Base-by-base conservation (phyloP, 2,329 filamentous ascomycete species). In the Aureobasidium vineae region DNA sequence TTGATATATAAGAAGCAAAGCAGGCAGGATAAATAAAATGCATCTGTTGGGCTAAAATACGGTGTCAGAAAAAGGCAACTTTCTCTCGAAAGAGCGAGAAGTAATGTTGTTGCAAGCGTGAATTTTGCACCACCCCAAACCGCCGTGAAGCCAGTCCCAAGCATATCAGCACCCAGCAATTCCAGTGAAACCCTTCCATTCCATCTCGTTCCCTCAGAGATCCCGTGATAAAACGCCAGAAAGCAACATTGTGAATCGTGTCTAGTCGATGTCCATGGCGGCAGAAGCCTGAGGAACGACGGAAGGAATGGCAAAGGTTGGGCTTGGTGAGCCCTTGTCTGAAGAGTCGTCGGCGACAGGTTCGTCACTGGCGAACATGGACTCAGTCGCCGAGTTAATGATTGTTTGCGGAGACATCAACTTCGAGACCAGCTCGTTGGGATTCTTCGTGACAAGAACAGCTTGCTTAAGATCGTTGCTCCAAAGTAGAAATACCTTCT, bases 391-490 rank as follows among this genome's bases (percentile, higher is more conserved):
- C 13, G 33, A 40, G 26, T 23, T 45, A 19, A 64, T 26, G 47
- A 64, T 54, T 11, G 33, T 54, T 45, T 64, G 61, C 5, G 61
- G 61, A 43, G 47, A 53, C 61, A 64, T 68, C 36, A 77, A 71
- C 49, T 75, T 72, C 31, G 74, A 70, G 41, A 76, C 69, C 36
- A 77, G 70, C 54, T 76, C 71, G 21, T 67, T 67, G 23, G 73
- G 67, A n/a, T 77, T 72, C 28, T 70, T 72, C 3, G 75, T 77
- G 26, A 82, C 77, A 31, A 81, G 77, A 59, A 80, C 77, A 65
- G 79, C 80, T 74, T 80, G 80, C 57, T 79, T 79, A 15, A 83
- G 77, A 69, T 79, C 81, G 64, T 82, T 76, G 41, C 79, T 77
- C 73, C 82, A 82, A 59, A 83, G 76, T 75, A 80, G 81, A 71